Percentiles rank a stretch among this genome's conserved stretches.
These are phyloP conservation scores for Pulveroboletus sp. DNA, from an alignment of 768 basidiomycete genomes.

Conservation along the genomic window DNA sequence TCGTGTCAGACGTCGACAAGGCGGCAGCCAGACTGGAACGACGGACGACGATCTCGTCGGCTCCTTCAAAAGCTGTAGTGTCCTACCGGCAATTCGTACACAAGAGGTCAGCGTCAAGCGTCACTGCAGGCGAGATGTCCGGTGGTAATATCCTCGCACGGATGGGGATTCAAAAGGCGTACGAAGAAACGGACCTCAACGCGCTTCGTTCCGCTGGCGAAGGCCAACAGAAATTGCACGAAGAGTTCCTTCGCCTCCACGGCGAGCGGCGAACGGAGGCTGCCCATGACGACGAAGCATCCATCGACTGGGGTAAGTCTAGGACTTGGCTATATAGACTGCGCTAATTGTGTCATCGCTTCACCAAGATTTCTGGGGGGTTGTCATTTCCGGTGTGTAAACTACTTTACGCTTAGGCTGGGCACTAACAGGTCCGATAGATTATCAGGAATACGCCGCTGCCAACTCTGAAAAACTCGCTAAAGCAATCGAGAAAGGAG, in stretches of 20 bases:
- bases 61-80: slow-evolving; percentile 15
- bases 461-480: slow-evolving; percentile 75
- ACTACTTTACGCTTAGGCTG: not conserved
- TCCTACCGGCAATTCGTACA: slow-evolving; percentile 37
- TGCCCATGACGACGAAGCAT: slow-evolving; percentile 35
- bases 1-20: slow-evolving; percentile 27
- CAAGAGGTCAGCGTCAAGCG: slow-evolving; percentile 59
- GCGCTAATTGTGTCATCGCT: slow-evolving; percentile 5
- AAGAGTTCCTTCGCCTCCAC: slow-evolving; percentile 69
- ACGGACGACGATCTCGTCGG: slow-evolving; percentile 29
- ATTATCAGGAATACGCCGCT: slow-evolving; percentile 86
- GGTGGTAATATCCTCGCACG: slow-evolving; percentile 45
- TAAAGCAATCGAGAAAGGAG: slow-evolving; percentile 86
- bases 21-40: slow-evolving; percentile 20
- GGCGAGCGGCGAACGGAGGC: slow-evolving; percentile 44
- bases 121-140: slow-evolving; percentile 46
- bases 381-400: slow-evolving; percentile 74
- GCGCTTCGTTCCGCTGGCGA: slow-evolving; percentile 49
- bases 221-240: slow-evolving; percentile 66
- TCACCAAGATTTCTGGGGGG: slow-evolving; percentile 85
- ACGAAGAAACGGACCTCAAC: slow-evolving; percentile 36
- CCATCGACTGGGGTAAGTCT: slow-evolving; percentile 74
- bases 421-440: slow-evolving; percentile 33
- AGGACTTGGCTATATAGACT: not conserved
- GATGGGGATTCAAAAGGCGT: slow-evolving; percentile 42